These are phyloP conservation scores for Russula dissimulans DNA, from an alignment of 768 basidiomycete genomes.

Conservation along the genomic window DNA sequence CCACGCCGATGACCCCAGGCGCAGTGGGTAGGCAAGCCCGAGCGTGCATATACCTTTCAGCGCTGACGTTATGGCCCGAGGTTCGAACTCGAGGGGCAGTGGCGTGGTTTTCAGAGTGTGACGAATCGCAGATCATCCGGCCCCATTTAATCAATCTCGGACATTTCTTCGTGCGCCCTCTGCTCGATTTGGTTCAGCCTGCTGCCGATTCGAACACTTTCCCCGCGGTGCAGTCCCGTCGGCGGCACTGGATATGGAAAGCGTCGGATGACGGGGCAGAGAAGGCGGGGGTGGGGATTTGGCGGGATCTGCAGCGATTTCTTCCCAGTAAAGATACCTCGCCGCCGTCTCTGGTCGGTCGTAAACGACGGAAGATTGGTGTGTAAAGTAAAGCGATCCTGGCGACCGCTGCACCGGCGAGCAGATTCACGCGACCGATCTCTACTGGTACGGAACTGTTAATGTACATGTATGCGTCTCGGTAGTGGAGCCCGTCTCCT, in stretches of 20 bases:
- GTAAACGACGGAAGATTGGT: background rate
- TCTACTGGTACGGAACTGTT: background rate
- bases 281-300: background rate
- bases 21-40: background rate
- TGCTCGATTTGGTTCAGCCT: constrained; percentile 5
- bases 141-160: constrained; percentile 14
- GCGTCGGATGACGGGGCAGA: background rate
- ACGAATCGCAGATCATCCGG: constrained; percentile 7
- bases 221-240: background rate
- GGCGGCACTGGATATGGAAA: constrained; percentile 4
- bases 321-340: constrained; percentile 1
- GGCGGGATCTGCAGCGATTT: constrained; percentile 12
- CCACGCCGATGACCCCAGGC: background rate
- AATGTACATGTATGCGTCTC: constrained; percentile 2
- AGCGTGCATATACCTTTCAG: background rate
- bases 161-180: constrained; percentile 1
- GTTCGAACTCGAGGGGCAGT: background rate
- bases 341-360: background rate
- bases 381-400: background rate
- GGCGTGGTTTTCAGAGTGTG: background rate
- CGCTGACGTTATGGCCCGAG: background rate
- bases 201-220: constrained; percentile 4
- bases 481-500: constrained; percentile 1
- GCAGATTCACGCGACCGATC: background rate
- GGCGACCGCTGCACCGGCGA: background rate